Evolutionary conservation across 331 rosid species (phyloP).

Genomic region (Malus hybrid): DNA sequence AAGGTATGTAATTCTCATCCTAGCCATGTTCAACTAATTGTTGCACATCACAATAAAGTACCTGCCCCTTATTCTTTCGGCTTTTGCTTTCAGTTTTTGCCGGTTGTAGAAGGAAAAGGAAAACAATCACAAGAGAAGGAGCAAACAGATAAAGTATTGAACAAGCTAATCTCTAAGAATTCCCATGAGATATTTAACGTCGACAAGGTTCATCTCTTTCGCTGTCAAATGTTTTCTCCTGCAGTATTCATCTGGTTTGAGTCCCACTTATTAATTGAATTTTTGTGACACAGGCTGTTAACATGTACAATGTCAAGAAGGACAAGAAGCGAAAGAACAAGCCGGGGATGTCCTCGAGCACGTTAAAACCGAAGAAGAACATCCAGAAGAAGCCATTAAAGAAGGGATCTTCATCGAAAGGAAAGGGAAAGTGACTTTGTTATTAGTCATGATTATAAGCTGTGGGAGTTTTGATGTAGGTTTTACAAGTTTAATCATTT

Average conservation of each 20-base stretch:
- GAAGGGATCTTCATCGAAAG: constrained; percentile 51
- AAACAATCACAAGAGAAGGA: constrained; percentile 52
- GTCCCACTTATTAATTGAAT: background rate
- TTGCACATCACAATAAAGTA: background rate
- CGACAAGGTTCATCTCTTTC: constrained; percentile 43
- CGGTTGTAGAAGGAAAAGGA: constrained; percentile 63
- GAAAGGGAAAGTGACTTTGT: constrained; percentile 38
- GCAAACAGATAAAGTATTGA: constrained; percentile 79
- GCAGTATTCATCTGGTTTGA: background rate
- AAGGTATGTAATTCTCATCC: constrained; percentile 44
- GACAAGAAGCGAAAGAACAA: constrained; percentile 49
- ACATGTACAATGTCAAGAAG: constrained; percentile 63
- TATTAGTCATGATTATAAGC: background rate
- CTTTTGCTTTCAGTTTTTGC: constrained; percentile 58
- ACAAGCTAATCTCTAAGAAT: constrained; percentile 75
- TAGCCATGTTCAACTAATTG: constrained; percentile 9
- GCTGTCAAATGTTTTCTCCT: background rate
- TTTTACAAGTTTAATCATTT: background rate
- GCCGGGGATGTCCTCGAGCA: constrained; percentile 38
- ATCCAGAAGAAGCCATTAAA: constrained; percentile 41
- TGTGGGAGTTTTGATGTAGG: constrained; percentile 4
- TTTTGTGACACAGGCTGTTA: constrained; percentile 52
- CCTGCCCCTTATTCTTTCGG: background rate
- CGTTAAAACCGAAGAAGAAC: constrained; percentile 47
- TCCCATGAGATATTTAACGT: constrained; percentile 75